These are phyloP conservation scores for Sanghuangporus sanghuang DNA, from an alignment of 1,284 basidiomycete species.

Conservation along the genomic window DNA sequence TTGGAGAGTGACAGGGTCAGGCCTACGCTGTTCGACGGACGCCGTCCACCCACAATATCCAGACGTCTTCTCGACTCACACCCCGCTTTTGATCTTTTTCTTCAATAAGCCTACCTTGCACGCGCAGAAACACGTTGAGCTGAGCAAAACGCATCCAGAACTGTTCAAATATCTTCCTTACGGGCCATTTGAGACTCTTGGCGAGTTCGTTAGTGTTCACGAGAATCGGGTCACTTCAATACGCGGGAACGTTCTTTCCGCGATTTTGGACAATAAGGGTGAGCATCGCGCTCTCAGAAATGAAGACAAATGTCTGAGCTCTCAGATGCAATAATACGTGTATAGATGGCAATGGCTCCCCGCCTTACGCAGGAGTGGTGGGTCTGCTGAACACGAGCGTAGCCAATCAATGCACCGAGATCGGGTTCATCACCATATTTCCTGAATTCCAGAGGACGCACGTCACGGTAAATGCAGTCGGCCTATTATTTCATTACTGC, in stretches of 20 bases:
- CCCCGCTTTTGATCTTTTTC: not conserved
- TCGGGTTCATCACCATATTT: slow-evolving; percentile 39
- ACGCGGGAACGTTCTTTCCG: slow-evolving; percentile 25
- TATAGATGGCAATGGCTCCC: not conserved
- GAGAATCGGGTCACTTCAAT: slow-evolving; percentile 16
- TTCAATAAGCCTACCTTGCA: slow-evolving; percentile 26
- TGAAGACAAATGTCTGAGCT: no score
- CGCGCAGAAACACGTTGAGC: slow-evolving; percentile 26
- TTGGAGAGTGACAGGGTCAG: no score
- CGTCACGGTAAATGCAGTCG: slow-evolving; percentile 56
- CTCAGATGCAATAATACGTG: not conserved
- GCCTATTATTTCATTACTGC: slow-evolving; percentile 50
- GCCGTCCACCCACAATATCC: no score
- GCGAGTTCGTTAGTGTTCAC: slow-evolving; percentile 18
- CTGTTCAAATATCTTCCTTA: slow-evolving; percentile 21
- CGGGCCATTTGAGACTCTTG: slow-evolving; percentile 14
- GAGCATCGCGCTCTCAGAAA: not conserved
- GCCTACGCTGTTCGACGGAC: no score
- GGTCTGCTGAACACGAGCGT: slow-evolving; percentile 31
- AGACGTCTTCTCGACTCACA: no score
- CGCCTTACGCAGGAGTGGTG: slow-evolving; percentile 35
- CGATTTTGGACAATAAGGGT: slow-evolving; percentile 37
- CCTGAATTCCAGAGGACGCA: slow-evolving; percentile 59
- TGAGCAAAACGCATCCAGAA: slow-evolving; percentile 14
- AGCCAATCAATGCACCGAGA: slow-evolving; percentile 32